Evolutionary conservation across 2,329 filamentous ascomycete species (phyloP).

Genomic region (Ambrosiella beaveri): DNA sequence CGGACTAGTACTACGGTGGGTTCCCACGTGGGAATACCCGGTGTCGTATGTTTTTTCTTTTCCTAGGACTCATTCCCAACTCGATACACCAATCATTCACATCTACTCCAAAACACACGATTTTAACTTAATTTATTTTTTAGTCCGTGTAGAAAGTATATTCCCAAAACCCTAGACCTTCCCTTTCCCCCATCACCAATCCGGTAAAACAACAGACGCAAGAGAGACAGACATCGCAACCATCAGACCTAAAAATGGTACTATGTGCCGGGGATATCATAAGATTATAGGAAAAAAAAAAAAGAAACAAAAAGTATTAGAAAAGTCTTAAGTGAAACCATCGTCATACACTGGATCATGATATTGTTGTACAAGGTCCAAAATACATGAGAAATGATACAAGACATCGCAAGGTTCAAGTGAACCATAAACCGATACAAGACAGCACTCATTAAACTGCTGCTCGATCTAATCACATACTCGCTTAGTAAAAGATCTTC

Average conservation of each 20-base stretch:
- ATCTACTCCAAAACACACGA: too few relatives aligned
- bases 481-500: conserved; percentile 27
- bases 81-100: too few relatives aligned
- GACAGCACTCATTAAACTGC: not conserved
- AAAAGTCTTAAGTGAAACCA: not conserved
- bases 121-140: too few relatives aligned
- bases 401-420: not conserved
- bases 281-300: conserved; percentile 2
- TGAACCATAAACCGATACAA: not conserved
- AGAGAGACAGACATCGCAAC: not conserved
- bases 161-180: too few relatives aligned
- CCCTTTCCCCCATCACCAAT: not conserved
- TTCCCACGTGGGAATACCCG: too few relatives aligned
- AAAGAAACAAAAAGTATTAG: not conserved
- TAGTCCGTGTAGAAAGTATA: too few relatives aligned
- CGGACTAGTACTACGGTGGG: too few relatives aligned
- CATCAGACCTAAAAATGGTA: not conserved
- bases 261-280: not conserved
- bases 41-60: too few relatives aligned
- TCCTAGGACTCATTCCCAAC: too few relatives aligned
- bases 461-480: not conserved
- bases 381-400: conserved; percentile 3
- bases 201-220: not conserved
- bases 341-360: not conserved
- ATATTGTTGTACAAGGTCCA: not conserved